Evolutionary conservation across 345 rosid genomes (phyloP), one percentile per base, ranked within the genome.

Genomic region (Erysimum cheiranthoides): DNA sequence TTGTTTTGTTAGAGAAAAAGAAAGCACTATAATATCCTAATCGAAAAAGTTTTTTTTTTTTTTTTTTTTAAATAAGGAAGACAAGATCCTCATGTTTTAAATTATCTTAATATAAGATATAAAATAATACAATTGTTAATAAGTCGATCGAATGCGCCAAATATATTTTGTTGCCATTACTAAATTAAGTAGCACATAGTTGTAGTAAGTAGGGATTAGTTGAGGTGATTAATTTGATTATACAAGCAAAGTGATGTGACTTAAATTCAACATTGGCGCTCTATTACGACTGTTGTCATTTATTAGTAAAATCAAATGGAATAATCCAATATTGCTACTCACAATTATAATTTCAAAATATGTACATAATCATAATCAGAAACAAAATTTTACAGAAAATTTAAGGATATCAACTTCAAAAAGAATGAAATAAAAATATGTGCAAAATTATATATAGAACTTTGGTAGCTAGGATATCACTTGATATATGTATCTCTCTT

Each of bases 181-280:
- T 67, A 68, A 60, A 75, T 67, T 68, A 75, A 58, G 68, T 43
- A 61, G 56, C 36, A 68, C 50, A 68, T 40, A 51, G 61, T 59
- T 75, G 46, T 51, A 69, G 75, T 69, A 61, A 71, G 80, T 70
- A 54, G 47, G 60, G 71, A 45, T 77, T 70, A 71, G 71, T 70
- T 71, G 71, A 64, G 61, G 47, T 64, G 39, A 61, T 70, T 21
- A 63, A 56, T 46, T 76, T 70, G 71, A 46, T 77, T 45, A 63
- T 16, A 45, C 6, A 63, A 25, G 59, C n/a, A 71, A 71, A 38
- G 16, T 70, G 43, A 68, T 71, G 61, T 51, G 53, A 76, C 34
- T 60, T 51, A 35, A 43, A 18, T 51, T 61, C 31, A 57, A 68
- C 68, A 68, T 59, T 66, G 61, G 61, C 61, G 40, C 36, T 51